A percentile compares a stretch with the other conserved stretches of the same genome.
Conservation (phyloP, 352 stramenopile species). For the Pythium aphanidermatum region DNA sequence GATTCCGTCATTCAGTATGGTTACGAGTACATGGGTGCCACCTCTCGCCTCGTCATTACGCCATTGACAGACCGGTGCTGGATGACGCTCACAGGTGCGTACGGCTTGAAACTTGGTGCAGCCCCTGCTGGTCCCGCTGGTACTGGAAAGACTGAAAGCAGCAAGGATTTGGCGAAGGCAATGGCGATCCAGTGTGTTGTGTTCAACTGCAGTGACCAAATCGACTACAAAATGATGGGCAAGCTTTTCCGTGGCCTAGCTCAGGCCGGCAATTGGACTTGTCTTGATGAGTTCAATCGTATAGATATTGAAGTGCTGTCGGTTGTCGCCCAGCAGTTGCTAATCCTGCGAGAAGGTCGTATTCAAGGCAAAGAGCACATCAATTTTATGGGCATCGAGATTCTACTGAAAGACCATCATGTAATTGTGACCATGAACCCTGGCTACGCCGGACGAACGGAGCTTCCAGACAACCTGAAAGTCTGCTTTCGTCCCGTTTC, state of each 20-base stretch:
- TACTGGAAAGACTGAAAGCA: slow-evolving; percentile 96
- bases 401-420: slow-evolving; percentile 94
- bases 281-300: slow-evolving; percentile 93
- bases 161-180: slow-evolving; percentile 93
- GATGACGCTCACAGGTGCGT: slow-evolving; percentile 93
- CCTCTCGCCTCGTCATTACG: slow-evolving; percentile 81
- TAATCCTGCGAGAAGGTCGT: slow-evolving; percentile 69
- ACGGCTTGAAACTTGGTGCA: slow-evolving; percentile 91
- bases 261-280: slow-evolving; percentile 87
- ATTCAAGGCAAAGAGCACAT: slow-evolving; percentile 86
- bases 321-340: slow-evolving; percentile 90
- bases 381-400: slow-evolving; percentile 96
- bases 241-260: slow-evolving; percentile 93
- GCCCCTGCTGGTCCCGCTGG: slow-evolving; percentile 91
- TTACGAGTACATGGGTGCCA: slow-evolving; percentile 95
- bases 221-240: slow-evolving; percentile 97
- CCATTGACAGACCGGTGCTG: slow-evolving; percentile 93
- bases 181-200: slow-evolving; percentile 93
- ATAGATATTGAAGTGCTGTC: slow-evolving; percentile 94
- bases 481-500: slow-evolving; percentile 89
- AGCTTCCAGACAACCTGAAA: slow-evolving; percentile 92
- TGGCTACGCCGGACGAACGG: slow-evolving; percentile 88
- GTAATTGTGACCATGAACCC: slow-evolving; percentile 96
- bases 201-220: slow-evolving; percentile 95
- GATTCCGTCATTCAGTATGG: slow-evolving; percentile 88